phyloP scores from a whole-genome alignment of 495 filamentous ascomycete species.

The Podospora pseudoanserina region DNA sequence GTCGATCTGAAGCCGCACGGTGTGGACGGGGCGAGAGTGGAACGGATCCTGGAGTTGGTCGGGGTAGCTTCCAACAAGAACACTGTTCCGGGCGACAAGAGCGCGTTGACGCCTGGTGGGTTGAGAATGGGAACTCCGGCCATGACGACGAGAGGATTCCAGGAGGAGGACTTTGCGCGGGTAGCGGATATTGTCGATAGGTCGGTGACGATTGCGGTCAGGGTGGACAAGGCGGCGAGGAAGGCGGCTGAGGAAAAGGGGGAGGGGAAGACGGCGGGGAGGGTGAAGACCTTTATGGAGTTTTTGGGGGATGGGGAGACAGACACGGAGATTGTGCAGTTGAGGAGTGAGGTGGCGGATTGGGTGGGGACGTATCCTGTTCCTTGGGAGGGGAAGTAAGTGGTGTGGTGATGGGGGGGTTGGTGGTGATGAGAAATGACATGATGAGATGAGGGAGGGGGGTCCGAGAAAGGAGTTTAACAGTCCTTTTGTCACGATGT shows the following conservation, averaged over 20 bases:
- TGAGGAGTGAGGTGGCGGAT: constrained; percentile 86
- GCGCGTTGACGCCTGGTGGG: constrained; percentile 86
- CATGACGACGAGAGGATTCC: constrained; percentile 94
- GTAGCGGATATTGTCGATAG: constrained; percentile 94
- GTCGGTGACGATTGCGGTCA: constrained; percentile 77
- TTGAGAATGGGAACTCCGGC: constrained; percentile 91
- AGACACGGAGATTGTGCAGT: constrained; percentile 76
- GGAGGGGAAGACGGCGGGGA: constrained; percentile 67
- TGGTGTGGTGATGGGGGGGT: background rate
- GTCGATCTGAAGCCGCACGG: constrained; percentile 89
- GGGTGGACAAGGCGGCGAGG: constrained; percentile 75
- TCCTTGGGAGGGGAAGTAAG: constrained; percentile 61
- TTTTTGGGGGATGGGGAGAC: constrained; percentile 79
- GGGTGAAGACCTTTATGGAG: constrained; percentile 80
- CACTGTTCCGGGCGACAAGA: constrained; percentile 93
- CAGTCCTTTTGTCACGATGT: background rate
- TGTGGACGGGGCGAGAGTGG: constrained; percentile 89
- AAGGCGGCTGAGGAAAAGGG: constrained; percentile 73
- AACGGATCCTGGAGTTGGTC: constrained; percentile 89
- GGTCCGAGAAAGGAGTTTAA: background rate
- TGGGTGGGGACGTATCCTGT: constrained; percentile 93
- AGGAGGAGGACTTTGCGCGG: constrained; percentile 78
- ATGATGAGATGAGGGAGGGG: background rate
- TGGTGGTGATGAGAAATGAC: constrained; percentile 1
- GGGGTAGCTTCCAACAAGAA: constrained; percentile 98